Percentiles rank a stretch among this genome's conserved stretches.
phyloP scores from a whole-genome alignment of 257 asterid species.

The Catharanthus roseus region DNA sequence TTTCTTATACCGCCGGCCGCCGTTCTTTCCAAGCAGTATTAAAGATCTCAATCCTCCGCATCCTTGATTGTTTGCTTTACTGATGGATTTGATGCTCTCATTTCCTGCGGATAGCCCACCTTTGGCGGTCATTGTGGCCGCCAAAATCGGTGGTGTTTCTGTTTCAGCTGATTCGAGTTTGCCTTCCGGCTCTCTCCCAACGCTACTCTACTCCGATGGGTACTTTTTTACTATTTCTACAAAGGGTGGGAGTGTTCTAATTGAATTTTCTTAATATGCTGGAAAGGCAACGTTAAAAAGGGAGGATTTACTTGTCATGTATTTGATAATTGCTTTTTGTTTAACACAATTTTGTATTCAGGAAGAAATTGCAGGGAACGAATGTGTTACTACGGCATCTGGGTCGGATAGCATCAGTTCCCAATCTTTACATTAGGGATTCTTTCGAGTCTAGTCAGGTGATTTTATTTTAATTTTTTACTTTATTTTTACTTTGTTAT shows the following conservation, averaged over 20 bases:
- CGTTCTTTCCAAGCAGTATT: not conserved
- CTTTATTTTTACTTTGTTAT: too few species aligned
- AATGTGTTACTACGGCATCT: constrained; percentile 54
- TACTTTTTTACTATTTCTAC: constrained; percentile 13
- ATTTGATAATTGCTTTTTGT: not conserved
- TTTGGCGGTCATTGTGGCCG: constrained; percentile 63
- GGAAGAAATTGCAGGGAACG: constrained; percentile 55
- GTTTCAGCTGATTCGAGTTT: constrained; percentile 38
- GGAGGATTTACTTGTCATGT: not conserved
- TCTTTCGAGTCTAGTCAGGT: constrained; percentile 63
- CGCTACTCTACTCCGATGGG: constrained; percentile 49
- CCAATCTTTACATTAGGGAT: constrained; percentile 46
- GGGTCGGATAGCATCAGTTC: constrained; percentile 46
- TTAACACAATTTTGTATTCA: constrained; percentile 32
- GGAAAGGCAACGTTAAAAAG: too few species aligned
- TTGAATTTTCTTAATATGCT: too few species aligned
- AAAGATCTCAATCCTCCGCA: not conserved
- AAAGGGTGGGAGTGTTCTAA: not conserved
- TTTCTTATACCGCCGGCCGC: not conserved
- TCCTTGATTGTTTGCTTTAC: not conserved
- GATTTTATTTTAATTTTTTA: constrained; percentile 4
- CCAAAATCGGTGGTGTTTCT: constrained; percentile 52
- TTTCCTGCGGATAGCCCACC: constrained; percentile 69
- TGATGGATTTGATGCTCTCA: constrained; percentile 42
- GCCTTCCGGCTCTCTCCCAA: constrained; percentile 50